Percentiles rank a stretch among this genome's conserved stretches.
Conservation (phyloP, 2,329 filamentous ascomycete genomes). For the Malbranchea zuffiana region DNA sequence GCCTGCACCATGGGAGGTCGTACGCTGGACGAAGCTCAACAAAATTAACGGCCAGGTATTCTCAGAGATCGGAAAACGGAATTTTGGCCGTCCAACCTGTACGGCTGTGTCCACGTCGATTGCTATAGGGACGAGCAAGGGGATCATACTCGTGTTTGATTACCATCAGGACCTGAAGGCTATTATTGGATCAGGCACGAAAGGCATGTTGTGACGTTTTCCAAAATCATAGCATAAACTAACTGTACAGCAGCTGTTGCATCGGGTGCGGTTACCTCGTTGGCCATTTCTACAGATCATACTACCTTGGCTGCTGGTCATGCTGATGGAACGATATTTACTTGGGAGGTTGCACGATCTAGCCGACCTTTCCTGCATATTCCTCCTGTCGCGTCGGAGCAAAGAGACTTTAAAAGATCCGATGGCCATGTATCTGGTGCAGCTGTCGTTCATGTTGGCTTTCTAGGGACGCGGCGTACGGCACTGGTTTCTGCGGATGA, state of each 20-base stretch:
- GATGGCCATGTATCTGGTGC: slow-evolving; percentile 76
- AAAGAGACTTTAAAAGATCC: slow-evolving; percentile 52
- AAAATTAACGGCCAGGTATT: slow-evolving; percentile 85
- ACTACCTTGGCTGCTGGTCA: slow-evolving; percentile 85
- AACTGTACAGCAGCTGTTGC: slow-evolving; percentile 56
- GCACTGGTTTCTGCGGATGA: slow-evolving; percentile 92
- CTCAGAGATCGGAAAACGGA: slow-evolving; percentile 82
- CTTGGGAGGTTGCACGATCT: slow-evolving; percentile 81
- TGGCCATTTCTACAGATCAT: slow-evolving; percentile 89
- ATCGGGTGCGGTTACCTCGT: slow-evolving; percentile 72
- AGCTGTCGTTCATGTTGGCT: slow-evolving; percentile 81
- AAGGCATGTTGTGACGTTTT: slow-evolving; percentile 45
- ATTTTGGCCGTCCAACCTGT: slow-evolving; percentile 85
- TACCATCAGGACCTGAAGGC: slow-evolving; percentile 91
- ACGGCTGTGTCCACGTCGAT: slow-evolving; percentile 79
- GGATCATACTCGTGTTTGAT: slow-evolving; percentile 90
- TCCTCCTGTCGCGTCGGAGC: slow-evolving; percentile 57
- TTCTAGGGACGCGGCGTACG: slow-evolving; percentile 84
- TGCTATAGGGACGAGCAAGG: slow-evolving; percentile 84
- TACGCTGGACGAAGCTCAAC: slow-evolving; percentile 86
- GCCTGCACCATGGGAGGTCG: slow-evolving; percentile 87
- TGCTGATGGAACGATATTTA: slow-evolving; percentile 83
- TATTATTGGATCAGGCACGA: slow-evolving; percentile 87
- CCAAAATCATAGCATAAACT: background rate
- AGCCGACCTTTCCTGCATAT: slow-evolving; percentile 83